phyloP scores from a whole-genome alignment of 2,329 filamentous ascomycete genomes.

The Alternaria infectoria region DNA sequence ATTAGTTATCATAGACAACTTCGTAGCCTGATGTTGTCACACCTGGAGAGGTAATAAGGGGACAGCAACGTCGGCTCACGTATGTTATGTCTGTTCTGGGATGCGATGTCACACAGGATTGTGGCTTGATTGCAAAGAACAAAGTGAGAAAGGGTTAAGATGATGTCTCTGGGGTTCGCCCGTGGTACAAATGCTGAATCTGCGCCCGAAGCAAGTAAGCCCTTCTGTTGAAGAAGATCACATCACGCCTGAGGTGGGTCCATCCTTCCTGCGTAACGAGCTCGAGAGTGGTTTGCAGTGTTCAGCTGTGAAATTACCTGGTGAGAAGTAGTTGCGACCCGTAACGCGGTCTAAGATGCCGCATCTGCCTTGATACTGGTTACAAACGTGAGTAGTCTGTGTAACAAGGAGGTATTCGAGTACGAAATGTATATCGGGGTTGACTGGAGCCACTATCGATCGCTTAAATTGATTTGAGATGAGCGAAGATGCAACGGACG shows the following conservation, averaged over 20 bases:
- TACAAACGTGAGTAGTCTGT: background rate
- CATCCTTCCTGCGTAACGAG: background rate
- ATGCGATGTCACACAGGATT: background rate
- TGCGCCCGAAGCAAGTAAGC: background rate
- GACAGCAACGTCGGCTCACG: background rate
- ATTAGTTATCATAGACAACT: background rate
- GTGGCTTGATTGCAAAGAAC: background rate
- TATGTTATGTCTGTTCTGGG: background rate
- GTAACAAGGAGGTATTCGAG: background rate
- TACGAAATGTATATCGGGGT: background rate
- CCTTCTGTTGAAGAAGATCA: background rate
- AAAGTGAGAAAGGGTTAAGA: background rate
- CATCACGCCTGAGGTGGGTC: background rate
- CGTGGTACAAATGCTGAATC: background rate
- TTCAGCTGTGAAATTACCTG: background rate
- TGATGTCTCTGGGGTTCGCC: background rate
- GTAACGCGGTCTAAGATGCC: background rate
- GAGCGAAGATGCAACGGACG: background rate
- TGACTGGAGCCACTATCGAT: background rate
- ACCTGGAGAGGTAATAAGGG: background rate
- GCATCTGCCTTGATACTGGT: slow-evolving; percentile 3
- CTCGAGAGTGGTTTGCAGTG: background rate
- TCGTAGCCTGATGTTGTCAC: background rate
- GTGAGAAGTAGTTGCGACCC: background rate
- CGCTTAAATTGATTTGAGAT: background rate